A percentile compares a stretch with the other conserved stretches of the same genome.
phyloP scores from a whole-genome alignment of 106 monocot species.

The Triglochin maritima region DNA sequence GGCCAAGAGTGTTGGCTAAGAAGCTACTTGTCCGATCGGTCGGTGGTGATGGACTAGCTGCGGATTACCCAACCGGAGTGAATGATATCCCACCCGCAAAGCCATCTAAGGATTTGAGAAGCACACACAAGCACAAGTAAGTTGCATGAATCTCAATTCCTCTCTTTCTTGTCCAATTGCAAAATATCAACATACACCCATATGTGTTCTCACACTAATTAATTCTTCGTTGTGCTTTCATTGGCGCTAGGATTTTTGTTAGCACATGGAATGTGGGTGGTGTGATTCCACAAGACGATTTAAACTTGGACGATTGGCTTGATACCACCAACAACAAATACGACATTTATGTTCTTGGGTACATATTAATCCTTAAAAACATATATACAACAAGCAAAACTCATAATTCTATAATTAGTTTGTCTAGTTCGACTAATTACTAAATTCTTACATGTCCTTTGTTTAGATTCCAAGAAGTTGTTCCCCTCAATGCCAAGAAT shows the following conservation, averaged over 20 bases:
- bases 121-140: conserved; percentile 49
- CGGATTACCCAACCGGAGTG: conserved; percentile 27
- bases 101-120: conserved; percentile 14
- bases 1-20: conserved; percentile 45
- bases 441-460: neutral
- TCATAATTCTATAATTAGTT: neutral
- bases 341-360: conserved; percentile 79
- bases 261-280: conserved; percentile 80
- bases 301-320: conserved; percentile 63
- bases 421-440: too few relatives aligned
- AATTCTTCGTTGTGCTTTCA: neutral
- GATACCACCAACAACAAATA: conserved; percentile 34
- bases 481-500: conserved; percentile 54
- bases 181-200: too few relatives aligned
- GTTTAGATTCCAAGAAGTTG: conserved; percentile 70
- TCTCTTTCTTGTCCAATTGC: neutral
- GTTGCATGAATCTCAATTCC: neutral
- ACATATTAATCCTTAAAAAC: neutral
- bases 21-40: conserved; percentile 32
- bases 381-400: neutral
- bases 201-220: too few relatives aligned
- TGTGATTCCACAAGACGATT: conserved; percentile 28
- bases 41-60: conserved; percentile 24
- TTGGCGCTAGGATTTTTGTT: conserved; percentile 32
- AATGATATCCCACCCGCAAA: neutral